phyloP scores from a whole-genome alignment of 2,329 filamentous ascomycete genomes.

The Magnaporthiopsis rhizophila region DNA sequence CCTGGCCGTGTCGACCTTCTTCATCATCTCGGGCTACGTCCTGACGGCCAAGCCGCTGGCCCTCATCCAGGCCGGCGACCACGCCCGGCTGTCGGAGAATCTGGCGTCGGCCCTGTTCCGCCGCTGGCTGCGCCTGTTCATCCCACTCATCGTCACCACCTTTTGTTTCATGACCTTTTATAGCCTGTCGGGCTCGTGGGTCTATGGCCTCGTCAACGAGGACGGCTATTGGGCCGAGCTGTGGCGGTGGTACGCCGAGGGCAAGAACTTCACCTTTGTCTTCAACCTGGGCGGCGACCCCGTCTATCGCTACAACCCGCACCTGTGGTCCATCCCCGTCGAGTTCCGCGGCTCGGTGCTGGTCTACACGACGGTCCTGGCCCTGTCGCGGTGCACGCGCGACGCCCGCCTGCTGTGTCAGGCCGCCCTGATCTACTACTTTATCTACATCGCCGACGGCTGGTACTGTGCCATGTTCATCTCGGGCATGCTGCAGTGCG shows the following conservation, averaged over 20 bases:
- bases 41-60: constrained; percentile 41
- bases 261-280: constrained; percentile 63
- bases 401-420: constrained; percentile 48
- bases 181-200: constrained; percentile 40
- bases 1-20: constrained; percentile 49
- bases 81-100: constrained; percentile 32
- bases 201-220: constrained; percentile 24
- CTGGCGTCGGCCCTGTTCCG: constrained; percentile 39
- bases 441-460: constrained; percentile 60
- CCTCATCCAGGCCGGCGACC: constrained; percentile 36
- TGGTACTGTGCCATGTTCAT: constrained; percentile 54
- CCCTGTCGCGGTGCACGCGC: constrained; percentile 46
- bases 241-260: constrained; percentile 42
- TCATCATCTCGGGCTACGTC: constrained; percentile 42
- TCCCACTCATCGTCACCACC: constrained; percentile 46
- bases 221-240: constrained; percentile 38
- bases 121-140: constrained; percentile 39
- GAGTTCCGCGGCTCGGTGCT: constrained; percentile 58
- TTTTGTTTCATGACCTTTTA: constrained; percentile 44
- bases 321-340: constrained; percentile 56
- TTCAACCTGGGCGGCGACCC: constrained; percentile 49
- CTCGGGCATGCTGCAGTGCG: constrained; percentile 52
- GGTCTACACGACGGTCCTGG: constrained; percentile 48
- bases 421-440: constrained; percentile 50
- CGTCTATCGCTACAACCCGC: constrained; percentile 50